Evolutionary conservation across 1,139 yeast species (phyloP).

Genomic region (Saccharomyces uvarum): DNA sequence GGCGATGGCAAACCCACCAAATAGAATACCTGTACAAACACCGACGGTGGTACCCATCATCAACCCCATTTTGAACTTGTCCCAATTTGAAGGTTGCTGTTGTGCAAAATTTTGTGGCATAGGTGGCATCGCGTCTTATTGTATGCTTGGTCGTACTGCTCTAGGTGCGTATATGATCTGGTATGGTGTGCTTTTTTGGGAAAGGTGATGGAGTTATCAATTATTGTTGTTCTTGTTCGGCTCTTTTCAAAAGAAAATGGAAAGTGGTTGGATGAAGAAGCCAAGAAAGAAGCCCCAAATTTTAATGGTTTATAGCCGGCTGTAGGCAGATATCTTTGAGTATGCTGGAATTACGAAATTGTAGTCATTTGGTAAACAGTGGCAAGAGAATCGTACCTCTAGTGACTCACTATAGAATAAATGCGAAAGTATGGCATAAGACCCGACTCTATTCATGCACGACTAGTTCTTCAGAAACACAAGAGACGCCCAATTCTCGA

Average conservation of each 20-base stretch:
- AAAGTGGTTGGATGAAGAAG: neutral
- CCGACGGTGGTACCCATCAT: slow-evolving; percentile 97
- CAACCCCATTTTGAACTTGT: slow-evolving; percentile 96
- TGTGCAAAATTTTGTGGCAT: slow-evolving; percentile 66
- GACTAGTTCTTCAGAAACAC: neutral
- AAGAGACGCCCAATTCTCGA: neutral
- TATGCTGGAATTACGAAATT: neutral
- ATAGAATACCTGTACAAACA: slow-evolving; percentile 87
- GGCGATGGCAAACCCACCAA: slow-evolving; percentile 86
- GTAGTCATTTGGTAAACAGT: neutral
- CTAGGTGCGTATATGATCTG: neutral
- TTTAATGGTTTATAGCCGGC: neutral
- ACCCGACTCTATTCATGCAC: neutral
- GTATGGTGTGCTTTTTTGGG: neutral
- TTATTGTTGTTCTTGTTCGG: neutral
- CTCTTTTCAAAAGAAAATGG: neutral
- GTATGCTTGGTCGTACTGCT: neutral
- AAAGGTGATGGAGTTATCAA: neutral
- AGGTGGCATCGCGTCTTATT: slow-evolving; percentile 59
- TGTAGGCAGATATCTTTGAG: neutral
- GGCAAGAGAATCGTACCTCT: neutral
- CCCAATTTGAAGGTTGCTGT: slow-evolving; percentile 84
- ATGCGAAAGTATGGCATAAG: neutral
- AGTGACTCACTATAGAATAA: neutral
- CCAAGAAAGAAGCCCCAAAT: neutral